A percentile compares a stretch with the other conserved stretches of the same genome.
phyloP scores from a whole-genome alignment of 2,329 filamentous ascomycete genomes.

The Geosmithia morbida region DNA sequence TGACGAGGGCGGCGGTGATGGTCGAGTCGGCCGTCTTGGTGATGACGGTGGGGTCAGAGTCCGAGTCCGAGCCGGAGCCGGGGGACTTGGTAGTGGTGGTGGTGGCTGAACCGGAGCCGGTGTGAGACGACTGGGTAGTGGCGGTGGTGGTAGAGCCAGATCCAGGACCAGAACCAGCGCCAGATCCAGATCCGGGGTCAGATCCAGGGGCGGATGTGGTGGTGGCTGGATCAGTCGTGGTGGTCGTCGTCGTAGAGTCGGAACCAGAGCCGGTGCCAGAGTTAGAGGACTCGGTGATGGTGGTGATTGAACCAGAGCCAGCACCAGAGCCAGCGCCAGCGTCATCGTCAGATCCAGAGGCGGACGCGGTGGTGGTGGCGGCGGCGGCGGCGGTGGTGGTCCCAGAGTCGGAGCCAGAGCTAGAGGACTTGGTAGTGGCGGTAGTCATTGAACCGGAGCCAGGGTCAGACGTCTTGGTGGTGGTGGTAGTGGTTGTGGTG shows the following conservation, averaged over 20 bases:
- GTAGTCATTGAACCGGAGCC: no score
- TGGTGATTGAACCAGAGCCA: no score
- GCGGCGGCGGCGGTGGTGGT: neutral
- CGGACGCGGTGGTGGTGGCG: neutral
- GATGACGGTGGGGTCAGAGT: neutral
- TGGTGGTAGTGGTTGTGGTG: no score
- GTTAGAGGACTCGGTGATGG: neutral
- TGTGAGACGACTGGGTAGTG: no score
- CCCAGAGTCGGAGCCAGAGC: no score
- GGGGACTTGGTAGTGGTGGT: neutral
- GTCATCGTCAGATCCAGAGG: neutral
- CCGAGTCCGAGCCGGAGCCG: neutral
- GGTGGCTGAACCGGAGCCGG: no score
- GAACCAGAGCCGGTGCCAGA: no score
- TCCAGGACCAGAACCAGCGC: neutral
- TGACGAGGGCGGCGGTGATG: constrained; percentile 1
- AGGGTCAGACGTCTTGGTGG: no score
- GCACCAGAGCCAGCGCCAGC: neutral
- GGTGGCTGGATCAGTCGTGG: no score
- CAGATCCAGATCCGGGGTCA: neutral
- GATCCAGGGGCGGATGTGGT: neutral
- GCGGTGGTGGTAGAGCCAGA: neutral
- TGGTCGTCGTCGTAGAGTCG: no score
- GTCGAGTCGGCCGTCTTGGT: constrained; percentile 1
- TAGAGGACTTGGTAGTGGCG: no score